Conservation (phyloP, 2,329 filamentous ascomycete species). For the Claviceps cyperi region DNA sequence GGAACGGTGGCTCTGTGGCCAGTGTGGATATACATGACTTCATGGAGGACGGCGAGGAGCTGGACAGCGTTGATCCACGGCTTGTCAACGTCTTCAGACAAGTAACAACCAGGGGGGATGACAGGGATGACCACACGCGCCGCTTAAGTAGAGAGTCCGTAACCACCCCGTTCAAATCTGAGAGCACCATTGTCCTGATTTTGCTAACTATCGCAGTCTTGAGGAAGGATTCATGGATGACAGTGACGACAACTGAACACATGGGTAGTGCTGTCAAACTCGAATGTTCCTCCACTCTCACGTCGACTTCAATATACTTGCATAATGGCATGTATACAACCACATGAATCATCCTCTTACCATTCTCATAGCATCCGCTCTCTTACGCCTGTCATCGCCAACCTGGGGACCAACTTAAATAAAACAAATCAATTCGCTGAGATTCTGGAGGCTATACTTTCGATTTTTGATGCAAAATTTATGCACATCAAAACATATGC, state of each 20-base stretch:
- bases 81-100: conserved; percentile 25
- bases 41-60: conserved; percentile 47
- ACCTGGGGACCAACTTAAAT: background rate
- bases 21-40: conserved; percentile 32
- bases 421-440: conserved; percentile 3
- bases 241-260: conserved; percentile 25
- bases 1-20: conserved; percentile 21
- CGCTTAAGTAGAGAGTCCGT: conserved; percentile 61
- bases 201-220: conserved; percentile 10
- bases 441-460: background rate
- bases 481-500: conserved; percentile 1
- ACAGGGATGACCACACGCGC: conserved; percentile 36
- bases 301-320: background rate
- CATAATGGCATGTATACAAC: background rate
- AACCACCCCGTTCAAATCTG: background rate
- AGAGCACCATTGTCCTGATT: background rate
- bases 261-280: background rate
- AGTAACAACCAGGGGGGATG: conserved; percentile 22
- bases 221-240: conserved; percentile 29
- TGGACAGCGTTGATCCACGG: conserved; percentile 43
- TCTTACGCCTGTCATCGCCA: background rate
- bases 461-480: background rate
- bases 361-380: background rate
- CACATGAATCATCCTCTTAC: background rate
- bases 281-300: background rate